Conservation (phyloP, 331 rosid species). For the Pyracantha coccinea region DNA sequence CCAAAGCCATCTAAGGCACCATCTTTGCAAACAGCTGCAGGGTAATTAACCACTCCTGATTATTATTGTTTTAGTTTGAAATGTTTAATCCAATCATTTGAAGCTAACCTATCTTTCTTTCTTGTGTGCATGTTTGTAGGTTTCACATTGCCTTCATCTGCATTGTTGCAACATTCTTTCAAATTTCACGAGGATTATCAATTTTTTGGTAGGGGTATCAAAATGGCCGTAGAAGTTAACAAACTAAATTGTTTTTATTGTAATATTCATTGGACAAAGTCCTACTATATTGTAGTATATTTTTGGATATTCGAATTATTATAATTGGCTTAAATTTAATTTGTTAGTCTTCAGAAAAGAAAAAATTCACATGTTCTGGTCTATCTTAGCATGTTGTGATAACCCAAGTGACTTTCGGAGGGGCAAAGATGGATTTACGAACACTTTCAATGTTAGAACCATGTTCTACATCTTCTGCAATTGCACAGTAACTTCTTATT, state of each 20-base stretch:
- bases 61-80: neutral
- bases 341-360: neutral
- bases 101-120: neutral
- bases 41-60: constrained; percentile 20
- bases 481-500: no score
- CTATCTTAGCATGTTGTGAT: neutral
- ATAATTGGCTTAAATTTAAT: neutral
- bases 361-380: neutral
- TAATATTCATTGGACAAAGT: neutral
- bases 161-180: constrained; percentile 22
- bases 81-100: neutral
- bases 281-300: neutral
- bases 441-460: no score
- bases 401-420: no score
- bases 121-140: constrained; percentile 23
- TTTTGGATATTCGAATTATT: neutral
- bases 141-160: constrained; percentile 23
- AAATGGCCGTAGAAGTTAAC: neutral
- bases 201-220: neutral
- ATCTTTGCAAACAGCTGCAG: constrained; percentile 20
- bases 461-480: no score
- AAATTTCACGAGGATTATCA: neutral
- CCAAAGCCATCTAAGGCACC: constrained; percentile 16
- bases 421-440: no score
- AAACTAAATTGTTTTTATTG: neutral